A percentile compares a stretch with the other conserved stretches of the same genome.
These are phyloP conservation scores for Chamaecyparis obtusa DNA, from an alignment of 75 land plant genomes.

Conservation along the genomic window DNA sequence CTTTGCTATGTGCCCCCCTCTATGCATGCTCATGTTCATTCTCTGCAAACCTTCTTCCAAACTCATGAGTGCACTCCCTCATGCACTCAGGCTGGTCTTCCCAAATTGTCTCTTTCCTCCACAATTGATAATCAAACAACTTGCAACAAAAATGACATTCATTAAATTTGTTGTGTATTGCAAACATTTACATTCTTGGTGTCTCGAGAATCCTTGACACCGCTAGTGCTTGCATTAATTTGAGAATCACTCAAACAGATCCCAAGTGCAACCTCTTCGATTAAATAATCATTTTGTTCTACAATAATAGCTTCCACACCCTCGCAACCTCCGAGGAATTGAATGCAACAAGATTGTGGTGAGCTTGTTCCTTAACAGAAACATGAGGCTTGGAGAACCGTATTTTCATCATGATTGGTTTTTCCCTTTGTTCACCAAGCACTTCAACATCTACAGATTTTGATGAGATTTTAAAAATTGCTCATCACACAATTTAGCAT, in stretches of 20 bases:
- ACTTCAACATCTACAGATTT: neutral
- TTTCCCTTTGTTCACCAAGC: constrained; percentile 9
- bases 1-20: too few species aligned
- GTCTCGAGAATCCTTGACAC: constrained; percentile 31
- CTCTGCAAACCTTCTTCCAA: too few species aligned
- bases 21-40: too few species aligned
- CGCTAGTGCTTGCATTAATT: constrained; percentile 47
- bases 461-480: neutral
- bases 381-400: constrained; percentile 3
- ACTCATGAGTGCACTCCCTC: too few species aligned
- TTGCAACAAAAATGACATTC: constrained; percentile 20
- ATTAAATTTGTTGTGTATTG: constrained; percentile 71
- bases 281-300: neutral
- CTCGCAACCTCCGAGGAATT: constrained; percentile 6
- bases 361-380: constrained; percentile 9
- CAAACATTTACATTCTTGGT: constrained; percentile 33
- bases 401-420: neutral
- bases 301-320: neutral
- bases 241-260: constrained; percentile 38
- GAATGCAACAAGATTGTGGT: neutral
- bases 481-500: constrained; percentile 2
- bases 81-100: too few species aligned
- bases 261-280: constrained; percentile 32
- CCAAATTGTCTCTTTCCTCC: constrained; percentile 10
- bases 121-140: constrained; percentile 17